These are phyloP conservation scores for Hymenochaete sp. DNA, from an alignment of 1,284 basidiomycete genomes.

Conservation along the genomic window DNA sequence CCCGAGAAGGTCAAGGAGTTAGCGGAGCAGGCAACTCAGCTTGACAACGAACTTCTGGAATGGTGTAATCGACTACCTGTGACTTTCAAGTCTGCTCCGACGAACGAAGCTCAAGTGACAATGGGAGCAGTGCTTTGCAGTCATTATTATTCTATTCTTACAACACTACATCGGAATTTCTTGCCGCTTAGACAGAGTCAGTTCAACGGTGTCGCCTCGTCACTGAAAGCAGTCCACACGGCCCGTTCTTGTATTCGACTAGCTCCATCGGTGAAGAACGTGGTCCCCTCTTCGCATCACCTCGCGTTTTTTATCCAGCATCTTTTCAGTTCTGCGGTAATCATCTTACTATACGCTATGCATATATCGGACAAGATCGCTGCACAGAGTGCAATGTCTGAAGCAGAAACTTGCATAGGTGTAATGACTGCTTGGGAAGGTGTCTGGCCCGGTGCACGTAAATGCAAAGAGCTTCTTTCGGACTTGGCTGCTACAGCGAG, in stretches of 20 bases:
- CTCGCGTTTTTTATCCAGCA: slow-evolving; percentile 88
- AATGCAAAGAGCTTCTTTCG: slow-evolving; percentile 70
- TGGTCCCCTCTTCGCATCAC: slow-evolving; percentile 81
- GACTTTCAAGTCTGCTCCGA: slow-evolving; percentile 62
- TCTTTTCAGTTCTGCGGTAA: slow-evolving; percentile 83
- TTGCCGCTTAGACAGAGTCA: slow-evolving; percentile 66
- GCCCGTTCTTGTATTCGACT: slow-evolving; percentile 77
- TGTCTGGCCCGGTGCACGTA: slow-evolving; percentile 80
- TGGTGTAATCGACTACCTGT: slow-evolving; percentile 75
- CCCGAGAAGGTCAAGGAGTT: slow-evolving; percentile 65
- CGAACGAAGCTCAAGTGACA: slow-evolving; percentile 69
- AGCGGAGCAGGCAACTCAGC: slow-evolving; percentile 63
- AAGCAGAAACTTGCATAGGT: slow-evolving; percentile 64
- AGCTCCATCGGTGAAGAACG: slow-evolving; percentile 76
- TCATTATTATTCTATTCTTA: slow-evolving; percentile 83
- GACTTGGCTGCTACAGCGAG: slow-evolving; percentile 61
- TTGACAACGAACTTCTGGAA: slow-evolving; percentile 66
- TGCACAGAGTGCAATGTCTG: slow-evolving; percentile 67
- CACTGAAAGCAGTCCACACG: slow-evolving; percentile 70
- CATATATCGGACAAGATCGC: slow-evolving; percentile 65
- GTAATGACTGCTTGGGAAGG: slow-evolving; percentile 79
- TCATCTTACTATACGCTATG: slow-evolving; percentile 81
- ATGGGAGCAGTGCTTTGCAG: slow-evolving; percentile 85
- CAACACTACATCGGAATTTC: slow-evolving; percentile 84
- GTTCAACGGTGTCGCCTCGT: slow-evolving; percentile 40